Evolutionary conservation across 148 eudicot species (phyloP).

Genomic region (Rhododendron vialii): DNA sequence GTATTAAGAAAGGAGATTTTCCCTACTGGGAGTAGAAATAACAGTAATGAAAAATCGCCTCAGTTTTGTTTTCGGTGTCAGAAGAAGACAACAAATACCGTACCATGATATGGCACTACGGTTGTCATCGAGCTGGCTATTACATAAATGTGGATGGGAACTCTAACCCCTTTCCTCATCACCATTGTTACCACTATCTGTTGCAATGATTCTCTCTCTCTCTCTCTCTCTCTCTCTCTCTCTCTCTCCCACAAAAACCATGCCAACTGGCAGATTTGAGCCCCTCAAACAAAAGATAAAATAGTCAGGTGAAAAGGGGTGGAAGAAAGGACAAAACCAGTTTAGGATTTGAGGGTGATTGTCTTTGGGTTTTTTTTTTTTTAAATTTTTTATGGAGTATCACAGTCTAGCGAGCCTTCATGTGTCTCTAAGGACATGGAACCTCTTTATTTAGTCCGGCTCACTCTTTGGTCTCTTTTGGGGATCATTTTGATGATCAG

Average conservation of each 20-base stretch:
- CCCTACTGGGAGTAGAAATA: neutral
- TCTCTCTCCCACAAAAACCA: slow-evolving; percentile 6
- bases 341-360: slow-evolving; percentile 35
- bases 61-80: neutral
- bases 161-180: slow-evolving; percentile 2
- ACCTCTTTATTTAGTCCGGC: neutral
- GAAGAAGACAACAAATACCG: neutral
- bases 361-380: neutral
- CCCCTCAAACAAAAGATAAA: slow-evolving; percentile 33
- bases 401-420: neutral
- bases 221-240: slow-evolving; percentile 6
- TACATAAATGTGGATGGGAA: slow-evolving; percentile 23
- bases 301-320: slow-evolving; percentile 23
- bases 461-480: neutral
- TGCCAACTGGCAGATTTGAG: slow-evolving; percentile 66
- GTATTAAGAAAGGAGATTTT: neutral
- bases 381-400: neutral
- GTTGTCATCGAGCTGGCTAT: slow-evolving; percentile 27
- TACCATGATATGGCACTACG: neutral
- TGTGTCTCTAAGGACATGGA: neutral
- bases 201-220: slow-evolving; percentile 13
- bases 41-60: neutral
- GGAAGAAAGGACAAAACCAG: slow-evolving; percentile 38
- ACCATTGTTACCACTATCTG: slow-evolving; percentile 16
- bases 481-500: neutral